These are phyloP conservation scores for Lichtheimia ramosa DNA, from an alignment of 371 early-diverging fungal species.

Conservation along the genomic window DNA sequence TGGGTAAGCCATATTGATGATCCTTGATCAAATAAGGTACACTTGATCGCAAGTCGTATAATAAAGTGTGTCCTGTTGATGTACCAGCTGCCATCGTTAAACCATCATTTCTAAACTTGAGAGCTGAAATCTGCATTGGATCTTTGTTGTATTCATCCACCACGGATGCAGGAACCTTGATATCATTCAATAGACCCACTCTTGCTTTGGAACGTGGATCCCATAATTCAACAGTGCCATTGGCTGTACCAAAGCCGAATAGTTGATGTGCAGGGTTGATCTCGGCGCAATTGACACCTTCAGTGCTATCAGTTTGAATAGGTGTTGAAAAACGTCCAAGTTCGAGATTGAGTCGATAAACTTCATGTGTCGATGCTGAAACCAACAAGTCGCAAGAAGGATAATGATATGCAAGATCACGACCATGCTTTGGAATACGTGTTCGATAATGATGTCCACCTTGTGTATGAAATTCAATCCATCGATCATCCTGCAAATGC, in stretches of 20 bases:
- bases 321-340: slow-evolving; percentile 93
- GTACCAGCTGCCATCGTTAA: slow-evolving; percentile 91
- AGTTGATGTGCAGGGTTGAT: slow-evolving; percentile 94
- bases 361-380: slow-evolving; percentile 79
- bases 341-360: slow-evolving; percentile 94
- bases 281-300: slow-evolving; percentile 79
- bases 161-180: slow-evolving; percentile 52
- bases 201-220: slow-evolving; percentile 82
- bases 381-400: slow-evolving; percentile 91
- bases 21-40: slow-evolving; percentile 87
- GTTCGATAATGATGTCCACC: slow-evolving; percentile 95
- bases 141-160: slow-evolving; percentile 29
- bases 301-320: slow-evolving; percentile 70
- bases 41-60: slow-evolving; percentile 93
- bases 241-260: slow-evolving; percentile 86
- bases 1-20: slow-evolving; percentile 97
- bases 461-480: slow-evolving; percentile 97
- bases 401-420: slow-evolving; percentile 90
- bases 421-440: slow-evolving; percentile 95
- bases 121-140: slow-evolving; percentile 61
- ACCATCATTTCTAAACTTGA: slow-evolving; percentile 87
- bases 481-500: slow-evolving; percentile 89
- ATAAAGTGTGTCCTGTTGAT: slow-evolving; percentile 84
- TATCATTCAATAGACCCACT: slow-evolving; percentile 65
- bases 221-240: slow-evolving; percentile 93